A percentile compares a stretch with the other conserved stretches of the same genome.
These are phyloP conservation scores for Pichia sp. DNA, from an alignment of 1,139 yeast species.

Conservation along the genomic window DNA sequence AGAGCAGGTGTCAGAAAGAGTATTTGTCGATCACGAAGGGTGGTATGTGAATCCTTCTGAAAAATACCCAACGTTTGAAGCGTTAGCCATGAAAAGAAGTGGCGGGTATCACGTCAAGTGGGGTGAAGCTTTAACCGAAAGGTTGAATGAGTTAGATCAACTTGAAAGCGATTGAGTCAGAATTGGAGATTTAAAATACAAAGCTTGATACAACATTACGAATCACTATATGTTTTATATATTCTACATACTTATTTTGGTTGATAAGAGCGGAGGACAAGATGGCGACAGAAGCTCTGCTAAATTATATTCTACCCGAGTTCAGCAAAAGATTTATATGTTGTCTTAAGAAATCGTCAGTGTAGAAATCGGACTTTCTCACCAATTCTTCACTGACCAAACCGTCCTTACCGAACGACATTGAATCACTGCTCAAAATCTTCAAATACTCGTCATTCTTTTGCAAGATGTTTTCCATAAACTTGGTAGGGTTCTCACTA, in stretches of 20 bases:
- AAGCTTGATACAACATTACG: not conserved
- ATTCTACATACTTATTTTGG: not conserved
- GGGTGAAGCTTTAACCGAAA: slow-evolving; percentile 18
- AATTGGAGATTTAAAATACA: not conserved
- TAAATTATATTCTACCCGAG: slow-evolving; percentile 39
- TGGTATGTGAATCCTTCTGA: slow-evolving; percentile 21
- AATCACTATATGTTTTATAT: not conserved
- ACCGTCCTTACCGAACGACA: slow-evolving; percentile 72
- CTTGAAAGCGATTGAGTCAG: not conserved
- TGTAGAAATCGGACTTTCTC: slow-evolving; percentile 76
- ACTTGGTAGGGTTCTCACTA: slow-evolving; percentile 71
- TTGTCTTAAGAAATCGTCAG: slow-evolving; percentile 69
- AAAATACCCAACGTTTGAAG: slow-evolving; percentile 29
- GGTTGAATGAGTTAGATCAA: slow-evolving; percentile 14
- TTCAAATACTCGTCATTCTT: slow-evolving; percentile 56
- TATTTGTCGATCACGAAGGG: slow-evolving; percentile 23
- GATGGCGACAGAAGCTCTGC: too few species aligned
- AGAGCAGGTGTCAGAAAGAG: slow-evolving; percentile 2
- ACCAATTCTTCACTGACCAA: slow-evolving; percentile 89
- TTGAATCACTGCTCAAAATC: slow-evolving; percentile 74
- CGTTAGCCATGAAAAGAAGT: slow-evolving; percentile 23
- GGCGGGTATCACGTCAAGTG: slow-evolving; percentile 19
- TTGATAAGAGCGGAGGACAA: not conserved
- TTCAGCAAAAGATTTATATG: slow-evolving; percentile 69
- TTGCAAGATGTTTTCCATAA: slow-evolving; percentile 47